Conservation (phyloP, 2,329 filamentous ascomycete species). For the Blastomyces percursus region DNA sequence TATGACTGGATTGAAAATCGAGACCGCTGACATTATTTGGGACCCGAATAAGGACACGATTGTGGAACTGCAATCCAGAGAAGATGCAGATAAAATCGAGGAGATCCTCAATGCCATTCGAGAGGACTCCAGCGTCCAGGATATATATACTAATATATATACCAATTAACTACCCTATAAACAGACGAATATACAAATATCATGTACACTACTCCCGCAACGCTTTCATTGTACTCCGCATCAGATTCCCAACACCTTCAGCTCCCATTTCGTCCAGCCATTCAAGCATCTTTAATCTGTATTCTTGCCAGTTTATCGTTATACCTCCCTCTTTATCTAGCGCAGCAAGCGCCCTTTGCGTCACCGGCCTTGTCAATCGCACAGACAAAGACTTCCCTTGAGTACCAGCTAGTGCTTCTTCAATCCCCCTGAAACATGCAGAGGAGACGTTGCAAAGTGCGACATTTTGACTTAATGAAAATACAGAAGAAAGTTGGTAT, state of each 20-base stretch:
- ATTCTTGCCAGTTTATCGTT: conserved; percentile 59
- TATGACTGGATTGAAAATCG: conserved; percentile 54
- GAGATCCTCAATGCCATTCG: conserved; percentile 45
- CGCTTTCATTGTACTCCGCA: conserved; percentile 73
- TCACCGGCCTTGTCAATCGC: conserved; percentile 48
- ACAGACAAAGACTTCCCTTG: conserved; percentile 17
- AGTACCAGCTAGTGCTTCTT: conserved; percentile 33
- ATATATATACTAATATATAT: conserved; percentile 73
- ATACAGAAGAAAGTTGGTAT: conserved; percentile 31
- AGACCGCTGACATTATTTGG: conserved; percentile 74
- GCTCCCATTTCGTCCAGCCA: conserved; percentile 56
- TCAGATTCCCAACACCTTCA: conserved; percentile 55
- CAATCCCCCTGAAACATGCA: conserved; percentile 38
- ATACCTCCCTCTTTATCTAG: conserved; percentile 57
- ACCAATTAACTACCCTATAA: conserved; percentile 16
- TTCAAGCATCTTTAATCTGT: conserved; percentile 59
- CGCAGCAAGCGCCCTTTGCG: conserved; percentile 52
- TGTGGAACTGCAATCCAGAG: conserved; percentile 49
- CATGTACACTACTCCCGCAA: conserved; percentile 42
- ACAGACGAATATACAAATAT: conserved; percentile 13
- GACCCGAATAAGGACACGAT: conserved; percentile 69
- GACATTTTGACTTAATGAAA: conserved; percentile 39
- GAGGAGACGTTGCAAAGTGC: conserved; percentile 38
- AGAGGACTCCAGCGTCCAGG: conserved; percentile 63
- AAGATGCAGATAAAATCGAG: conserved; percentile 47